A percentile compares a stretch with the other conserved stretches of the same genome.
Conservation (phyloP, 139 green algal species). For the Edaphochlamys debaryana region DNA sequence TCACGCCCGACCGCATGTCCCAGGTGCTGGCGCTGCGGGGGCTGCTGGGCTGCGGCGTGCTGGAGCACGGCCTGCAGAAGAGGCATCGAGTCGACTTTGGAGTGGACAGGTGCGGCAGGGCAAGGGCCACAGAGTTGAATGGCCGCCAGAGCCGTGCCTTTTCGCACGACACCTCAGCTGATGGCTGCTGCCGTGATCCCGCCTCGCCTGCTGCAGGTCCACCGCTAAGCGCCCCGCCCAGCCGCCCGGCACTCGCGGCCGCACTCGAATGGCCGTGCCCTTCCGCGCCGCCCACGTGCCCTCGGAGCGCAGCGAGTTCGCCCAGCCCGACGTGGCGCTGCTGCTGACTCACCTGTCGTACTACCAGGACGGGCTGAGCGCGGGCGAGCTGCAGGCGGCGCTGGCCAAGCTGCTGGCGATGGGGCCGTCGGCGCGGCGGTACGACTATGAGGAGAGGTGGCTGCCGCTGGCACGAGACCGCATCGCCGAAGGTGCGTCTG, state of each 20-base stretch:
- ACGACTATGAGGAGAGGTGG: conserved; percentile 43
- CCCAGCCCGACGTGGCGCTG: conserved; percentile 64
- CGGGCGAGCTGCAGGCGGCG: conserved; percentile 11
- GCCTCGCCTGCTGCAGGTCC: too few species aligned
- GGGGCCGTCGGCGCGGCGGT: conserved; percentile 39
- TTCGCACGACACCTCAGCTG: too few species aligned
- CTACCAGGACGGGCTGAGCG: conserved; percentile 54
- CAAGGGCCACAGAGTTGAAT: too few species aligned
- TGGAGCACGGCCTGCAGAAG: conserved; percentile 60
- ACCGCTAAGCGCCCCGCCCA: too few species aligned
- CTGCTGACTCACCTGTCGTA: conserved; percentile 59
- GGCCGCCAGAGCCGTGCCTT: too few species aligned
- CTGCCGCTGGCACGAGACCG: conserved; percentile 25
- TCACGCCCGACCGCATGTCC: too few species aligned
- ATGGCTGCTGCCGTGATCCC: too few species aligned
- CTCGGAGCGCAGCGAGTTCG: conserved; percentile 61
- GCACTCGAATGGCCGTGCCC: conserved; percentile 63
- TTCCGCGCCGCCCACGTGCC: conserved; percentile 55
- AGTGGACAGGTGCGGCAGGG: conserved; percentile 53
- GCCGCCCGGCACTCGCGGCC: too few species aligned
- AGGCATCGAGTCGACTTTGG: conserved; percentile 54
- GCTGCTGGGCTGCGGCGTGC: conserved; percentile 53
- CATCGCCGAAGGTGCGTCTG: conserved; percentile 21
- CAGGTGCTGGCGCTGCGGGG: conserved; percentile 64
- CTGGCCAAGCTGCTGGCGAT: conserved; percentile 47